Conservation (phyloP, 192 early-diverging fungal genomes). For the Diversispora eburnea region DNA sequence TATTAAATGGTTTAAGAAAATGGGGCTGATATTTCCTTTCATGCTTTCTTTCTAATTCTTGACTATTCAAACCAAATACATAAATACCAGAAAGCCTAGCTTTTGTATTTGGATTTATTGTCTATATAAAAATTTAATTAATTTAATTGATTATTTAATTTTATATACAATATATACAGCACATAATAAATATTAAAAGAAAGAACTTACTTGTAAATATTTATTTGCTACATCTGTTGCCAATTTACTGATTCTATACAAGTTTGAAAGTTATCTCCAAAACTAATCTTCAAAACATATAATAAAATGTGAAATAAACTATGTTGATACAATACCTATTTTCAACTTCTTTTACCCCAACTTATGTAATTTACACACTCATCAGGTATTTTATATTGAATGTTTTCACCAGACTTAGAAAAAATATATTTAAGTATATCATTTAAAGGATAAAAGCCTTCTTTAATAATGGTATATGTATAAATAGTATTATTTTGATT, state of each 20-base stretch:
- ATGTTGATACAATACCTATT: too few species aligned
- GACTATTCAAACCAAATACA: not conserved
- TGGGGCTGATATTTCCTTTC: not conserved
- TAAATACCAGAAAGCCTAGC: not conserved
- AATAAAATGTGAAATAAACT: too few species aligned
- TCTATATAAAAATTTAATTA: not conserved
- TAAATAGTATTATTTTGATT: conserved; percentile 3
- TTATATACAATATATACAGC: not conserved
- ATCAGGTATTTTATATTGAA: not conserved
- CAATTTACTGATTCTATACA: not conserved
- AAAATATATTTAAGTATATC: not conserved
- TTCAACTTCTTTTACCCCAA: not conserved
- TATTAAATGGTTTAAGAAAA: too few species aligned
- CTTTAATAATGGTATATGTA: not conserved
- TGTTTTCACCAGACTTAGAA: not conserved
- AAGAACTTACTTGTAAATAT: not conserved
- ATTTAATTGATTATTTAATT: too few species aligned
- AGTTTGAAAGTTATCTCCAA: too few species aligned
- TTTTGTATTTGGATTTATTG: not conserved
- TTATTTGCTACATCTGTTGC: not conserved
- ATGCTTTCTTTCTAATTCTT: not conserved
- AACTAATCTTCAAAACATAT: too few species aligned
- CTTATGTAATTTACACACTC: not conserved
- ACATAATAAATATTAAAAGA: not conserved
- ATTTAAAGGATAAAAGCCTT: not conserved